Base-by-base conservation (phyloP, 129 eudicot genomes). In the Ambrosia trifida region DNA sequence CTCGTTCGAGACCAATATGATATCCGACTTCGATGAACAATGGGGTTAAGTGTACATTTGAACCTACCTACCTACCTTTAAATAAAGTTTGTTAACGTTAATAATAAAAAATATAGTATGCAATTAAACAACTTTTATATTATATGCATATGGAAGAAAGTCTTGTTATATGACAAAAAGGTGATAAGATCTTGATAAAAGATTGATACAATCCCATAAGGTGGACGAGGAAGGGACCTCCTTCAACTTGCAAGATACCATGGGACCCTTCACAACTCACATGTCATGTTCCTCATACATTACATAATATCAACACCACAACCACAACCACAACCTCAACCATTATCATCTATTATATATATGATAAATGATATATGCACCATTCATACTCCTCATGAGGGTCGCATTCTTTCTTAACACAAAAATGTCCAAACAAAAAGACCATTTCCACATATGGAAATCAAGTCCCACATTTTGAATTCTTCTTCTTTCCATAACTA, bases 241-340 rank as follows among this genome's bases (percentile, higher is more conserved):
- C 43, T 65, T 52, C 80, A 75, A 72, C 78, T 78, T 78, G 73
- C 74, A 78, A 72, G 16, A 71, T 16, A 62, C 11, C 44, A 70
- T 70, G 72, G 75, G 68, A 54, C 78, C 72, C 78, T 53, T 59
- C 73, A 63, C 82, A 71, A 54, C 66, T 44, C 44, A 63, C 82
- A 71, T 66, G 73, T 44, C 44, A 65, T 78, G 53, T 47, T 31
- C 46, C 70, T 36, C 70, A 68, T 58, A 43, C n/a, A 20, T 44
- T 35, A 53, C 7, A 63, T 20, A 32, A 12, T 18, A 61, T 30
- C 44, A 47, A 6, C 20, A 47, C 1, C 58, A 50, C 36, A 24
- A 0, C 17, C 24, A n/a, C 18, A 1, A 4, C 8, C 35, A 12
- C 7, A n/a, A 51, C n/a, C n/a, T 54, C 44, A 19, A 14, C n/a